These are phyloP conservation scores for Trifolium dubium DNA, from an alignment of 306 rosid genomes.

Conservation along the genomic window DNA sequence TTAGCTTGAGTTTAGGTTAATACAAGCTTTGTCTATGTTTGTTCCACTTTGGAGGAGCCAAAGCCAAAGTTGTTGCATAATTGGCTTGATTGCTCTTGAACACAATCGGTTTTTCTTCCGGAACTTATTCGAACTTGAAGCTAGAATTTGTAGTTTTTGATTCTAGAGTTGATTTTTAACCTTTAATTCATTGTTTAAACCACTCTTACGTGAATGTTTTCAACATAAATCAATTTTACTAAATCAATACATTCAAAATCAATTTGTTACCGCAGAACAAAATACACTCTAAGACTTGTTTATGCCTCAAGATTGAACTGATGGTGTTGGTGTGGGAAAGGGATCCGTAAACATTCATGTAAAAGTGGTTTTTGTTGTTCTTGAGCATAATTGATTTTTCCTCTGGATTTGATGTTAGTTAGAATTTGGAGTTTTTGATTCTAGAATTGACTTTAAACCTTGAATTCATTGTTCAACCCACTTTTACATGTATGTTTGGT, in stretches of 20 bases:
- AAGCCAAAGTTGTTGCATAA: neutral
- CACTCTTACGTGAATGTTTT: too few relatives aligned
- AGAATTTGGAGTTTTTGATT: too few relatives aligned
- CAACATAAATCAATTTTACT: too few relatives aligned
- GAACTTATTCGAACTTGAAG: neutral
- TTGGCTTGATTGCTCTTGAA: neutral
- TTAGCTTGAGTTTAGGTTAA: neutral
- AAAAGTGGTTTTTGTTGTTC: too few relatives aligned
- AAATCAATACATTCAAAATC: neutral
- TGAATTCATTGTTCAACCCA: too few relatives aligned
- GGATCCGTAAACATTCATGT: constrained; percentile 1
- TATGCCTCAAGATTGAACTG: constrained; percentile 33
- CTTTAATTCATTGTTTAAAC: too few relatives aligned
- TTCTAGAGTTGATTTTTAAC: neutral
- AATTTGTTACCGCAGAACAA: neutral
- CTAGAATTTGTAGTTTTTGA: neutral
- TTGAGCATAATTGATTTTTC: too few relatives aligned
- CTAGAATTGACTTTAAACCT: too few relatives aligned
- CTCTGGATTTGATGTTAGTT: too few relatives aligned
- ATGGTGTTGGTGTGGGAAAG: constrained; percentile 28
- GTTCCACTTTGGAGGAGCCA: neutral
- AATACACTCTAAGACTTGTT: neutral
- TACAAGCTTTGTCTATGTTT: neutral
- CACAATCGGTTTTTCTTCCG: neutral
- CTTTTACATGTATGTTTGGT: too few relatives aligned